Conservation (phyloP, 208 protist genomes). For the Trypanosoma conorhini region DNA sequence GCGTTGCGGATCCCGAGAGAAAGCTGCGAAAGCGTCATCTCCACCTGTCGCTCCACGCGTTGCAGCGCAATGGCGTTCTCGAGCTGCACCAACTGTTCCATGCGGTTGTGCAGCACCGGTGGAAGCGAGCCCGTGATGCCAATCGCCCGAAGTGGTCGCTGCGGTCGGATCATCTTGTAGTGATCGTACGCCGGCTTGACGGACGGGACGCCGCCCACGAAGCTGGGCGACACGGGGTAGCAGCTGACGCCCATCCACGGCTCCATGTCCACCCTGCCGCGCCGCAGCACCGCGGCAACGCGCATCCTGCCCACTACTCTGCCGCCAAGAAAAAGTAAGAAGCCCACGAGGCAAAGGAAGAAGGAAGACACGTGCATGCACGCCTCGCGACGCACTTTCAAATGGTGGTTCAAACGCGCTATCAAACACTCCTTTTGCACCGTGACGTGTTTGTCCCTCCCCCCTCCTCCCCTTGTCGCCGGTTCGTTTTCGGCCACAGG, state of each 20-base stretch:
- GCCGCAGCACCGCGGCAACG: constrained; percentile 32
- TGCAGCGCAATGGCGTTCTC: constrained; percentile 86
- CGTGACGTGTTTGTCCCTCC: not conserved
- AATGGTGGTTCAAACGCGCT: not conserved
- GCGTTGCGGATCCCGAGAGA: constrained; percentile 83
- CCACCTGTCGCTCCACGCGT: constrained; percentile 82
- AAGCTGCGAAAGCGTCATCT: constrained; percentile 84
- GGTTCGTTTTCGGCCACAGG: not conserved
- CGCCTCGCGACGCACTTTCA: not conserved
- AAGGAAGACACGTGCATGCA: not conserved
- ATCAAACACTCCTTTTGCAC: not conserved
- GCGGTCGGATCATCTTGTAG: constrained; percentile 56
- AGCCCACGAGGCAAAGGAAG: not conserved
- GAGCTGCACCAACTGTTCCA: constrained; percentile 83
- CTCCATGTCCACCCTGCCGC: constrained; percentile 61
- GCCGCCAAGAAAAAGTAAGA: not conserved
- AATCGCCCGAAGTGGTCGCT: constrained; percentile 70
- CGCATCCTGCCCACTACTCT: constrained; percentile 16
- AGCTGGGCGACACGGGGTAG: constrained; percentile 63
- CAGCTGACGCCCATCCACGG: constrained; percentile 81
- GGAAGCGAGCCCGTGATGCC: constrained; percentile 65
- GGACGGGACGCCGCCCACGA: constrained; percentile 55
- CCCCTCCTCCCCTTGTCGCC: not conserved
- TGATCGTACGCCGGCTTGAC: constrained; percentile 75
- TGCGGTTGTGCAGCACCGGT: constrained; percentile 80